A percentile compares a stretch with the other conserved stretches of the same genome.
Evolutionary conservation across 495 filamentous ascomycete species (phyloP).

Genomic region (Xylaria nigripes): DNA sequence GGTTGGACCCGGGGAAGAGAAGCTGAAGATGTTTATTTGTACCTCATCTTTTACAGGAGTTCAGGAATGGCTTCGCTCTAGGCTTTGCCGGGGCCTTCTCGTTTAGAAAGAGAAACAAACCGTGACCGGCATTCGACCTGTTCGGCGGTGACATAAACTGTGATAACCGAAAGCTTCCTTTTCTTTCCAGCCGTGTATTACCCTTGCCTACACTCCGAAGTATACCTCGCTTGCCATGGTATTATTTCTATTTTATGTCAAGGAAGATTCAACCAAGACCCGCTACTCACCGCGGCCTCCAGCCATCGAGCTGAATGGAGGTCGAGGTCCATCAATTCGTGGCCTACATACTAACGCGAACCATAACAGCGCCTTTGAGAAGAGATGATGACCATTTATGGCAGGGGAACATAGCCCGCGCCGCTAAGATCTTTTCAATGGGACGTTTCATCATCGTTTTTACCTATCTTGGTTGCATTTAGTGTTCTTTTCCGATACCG

Average conservation of each 20-base stretch:
- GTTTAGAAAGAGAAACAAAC: constrained; percentile 37
- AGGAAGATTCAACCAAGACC: constrained; percentile 40
- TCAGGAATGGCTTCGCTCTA: constrained; percentile 43
- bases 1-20: constrained; percentile 18
- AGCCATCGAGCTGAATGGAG: constrained; percentile 23
- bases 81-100: constrained; percentile 36
- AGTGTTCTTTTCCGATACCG: too few species aligned
- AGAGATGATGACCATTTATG: neutral
- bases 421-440: neutral
- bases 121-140: neutral
- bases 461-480: too few species aligned
- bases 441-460: too few species aligned
- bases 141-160: neutral
- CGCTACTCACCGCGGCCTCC: constrained; percentile 40
- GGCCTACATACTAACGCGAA: constrained; percentile 29
- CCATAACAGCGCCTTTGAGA: neutral
- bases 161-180: neutral
- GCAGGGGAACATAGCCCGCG: neutral
- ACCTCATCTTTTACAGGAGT: constrained; percentile 39
- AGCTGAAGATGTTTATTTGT: constrained; percentile 25
- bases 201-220: constrained; percentile 34
- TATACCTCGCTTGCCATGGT: constrained; percentile 36
- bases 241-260: constrained; percentile 38
- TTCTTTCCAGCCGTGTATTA: neutral
- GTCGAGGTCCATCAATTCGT: constrained; percentile 39